Evolutionary conservation across 2,329 filamentous ascomycete genomes (phyloP), one percentile per base, ranked within the genome.

Genomic region (Fusarium avenaceum): DNA sequence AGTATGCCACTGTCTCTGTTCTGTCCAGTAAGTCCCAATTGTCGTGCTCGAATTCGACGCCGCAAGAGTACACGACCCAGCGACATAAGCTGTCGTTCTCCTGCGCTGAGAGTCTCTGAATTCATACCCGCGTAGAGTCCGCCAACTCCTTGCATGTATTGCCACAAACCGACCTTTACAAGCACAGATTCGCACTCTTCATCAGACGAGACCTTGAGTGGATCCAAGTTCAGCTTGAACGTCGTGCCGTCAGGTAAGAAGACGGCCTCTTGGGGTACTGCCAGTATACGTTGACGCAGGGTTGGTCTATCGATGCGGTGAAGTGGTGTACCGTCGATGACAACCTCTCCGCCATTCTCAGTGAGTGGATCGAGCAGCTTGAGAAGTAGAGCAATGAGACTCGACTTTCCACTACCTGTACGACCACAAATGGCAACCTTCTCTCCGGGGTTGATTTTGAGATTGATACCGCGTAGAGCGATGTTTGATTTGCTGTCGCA

Each of bases 41-140:
- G 39, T 20, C 20, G 65, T 7, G 55, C 55, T 20, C 71, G 57
- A 1, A 68, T 53, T 1, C 68, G 67, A 3, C 69, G 56, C 30
- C 84, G 78, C 14, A 91, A 75, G 17, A 90, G 79, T 0, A 87
- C 88, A 1, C 88, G 79, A 0, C 86, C 88, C 3, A 91, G 80
- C 66, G 84, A 87, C 69, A 92, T 88, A 0, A 91, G 80, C 72
- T 91, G 89, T 57, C 83, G 83, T 74, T 91, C 89, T 1, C 89
- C 89, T 42, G 84, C 83, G 7, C 82, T 85, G 8, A 89, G 78
- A 53, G 80, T 78, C 10, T 85, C 80, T 2, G 81, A 76, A 14
- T 79, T 79, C 64, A 90, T 81, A 5, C 57, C 66, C 0, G 72
- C 71, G 2, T 72, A 60, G 0, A 83, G 70, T 0, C 80, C 80